These are phyloP conservation scores for Zizania latifolia DNA, from an alignment of 176 grass and related monocot genomes.

Conservation along the genomic window DNA sequence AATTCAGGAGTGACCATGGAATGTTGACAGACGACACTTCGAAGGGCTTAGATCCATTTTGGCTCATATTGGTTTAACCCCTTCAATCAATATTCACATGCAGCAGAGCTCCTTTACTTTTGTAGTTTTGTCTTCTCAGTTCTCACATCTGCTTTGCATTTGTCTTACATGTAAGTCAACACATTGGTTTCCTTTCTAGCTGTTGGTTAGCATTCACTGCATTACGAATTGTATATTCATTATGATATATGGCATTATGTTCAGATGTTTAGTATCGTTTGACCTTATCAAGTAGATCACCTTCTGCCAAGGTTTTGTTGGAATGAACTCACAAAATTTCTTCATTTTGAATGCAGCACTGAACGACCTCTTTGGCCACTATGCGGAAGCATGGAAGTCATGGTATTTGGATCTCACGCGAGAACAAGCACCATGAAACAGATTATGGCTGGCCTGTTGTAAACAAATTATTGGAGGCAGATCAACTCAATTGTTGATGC, in stretches of 20 bases:
- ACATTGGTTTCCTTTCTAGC: neutral
- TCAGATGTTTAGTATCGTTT: neutral
- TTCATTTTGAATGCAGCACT: constrained; percentile 45
- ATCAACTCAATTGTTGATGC: constrained; percentile 30
- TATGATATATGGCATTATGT: neutral
- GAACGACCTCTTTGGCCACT: constrained; percentile 84
- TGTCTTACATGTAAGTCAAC: neutral
- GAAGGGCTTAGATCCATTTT: neutral
- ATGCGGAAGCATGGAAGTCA: constrained; percentile 82
- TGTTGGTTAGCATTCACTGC: neutral
- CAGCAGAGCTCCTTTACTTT: neutral
- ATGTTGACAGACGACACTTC: neutral
- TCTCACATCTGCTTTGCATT: neutral
- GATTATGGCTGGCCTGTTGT: constrained; percentile 10
- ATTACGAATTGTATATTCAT: neutral
- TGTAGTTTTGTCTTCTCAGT: too few relatives aligned
- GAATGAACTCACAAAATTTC: neutral
- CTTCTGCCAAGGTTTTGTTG: neutral
- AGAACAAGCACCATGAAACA: constrained; percentile 21
- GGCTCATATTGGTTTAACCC: neutral
- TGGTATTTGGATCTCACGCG: constrained; percentile 56
- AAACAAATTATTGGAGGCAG: constrained; percentile 9
- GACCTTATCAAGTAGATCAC: neutral
- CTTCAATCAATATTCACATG: neutral
- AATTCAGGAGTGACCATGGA: neutral